Conservation (phyloP, 352 stramenopile species). For the Phytophthora constricta region DNA sequence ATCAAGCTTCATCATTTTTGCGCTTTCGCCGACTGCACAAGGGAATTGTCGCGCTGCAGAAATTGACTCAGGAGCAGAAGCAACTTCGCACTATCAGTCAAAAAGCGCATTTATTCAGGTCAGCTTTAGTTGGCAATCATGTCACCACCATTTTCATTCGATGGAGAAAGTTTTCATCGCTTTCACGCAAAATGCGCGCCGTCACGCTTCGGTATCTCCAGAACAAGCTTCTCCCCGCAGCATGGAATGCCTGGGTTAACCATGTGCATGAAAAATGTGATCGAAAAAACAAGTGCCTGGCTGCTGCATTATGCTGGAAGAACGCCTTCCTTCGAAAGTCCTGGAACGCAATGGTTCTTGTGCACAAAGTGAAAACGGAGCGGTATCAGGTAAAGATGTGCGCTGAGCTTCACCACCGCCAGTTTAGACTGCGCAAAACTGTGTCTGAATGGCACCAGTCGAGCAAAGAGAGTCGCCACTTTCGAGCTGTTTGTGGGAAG, state of each 20-base stretch:
- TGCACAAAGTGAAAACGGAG: slow-evolving; percentile 10
- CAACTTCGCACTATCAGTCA: slow-evolving; percentile 3
- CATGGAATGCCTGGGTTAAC: slow-evolving; percentile 35
- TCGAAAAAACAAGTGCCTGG: not conserved
- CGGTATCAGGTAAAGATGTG: not conserved
- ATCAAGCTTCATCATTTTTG: slow-evolving; percentile 24
- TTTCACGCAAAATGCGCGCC: slow-evolving; percentile 28
- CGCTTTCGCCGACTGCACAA: slow-evolving; percentile 27
- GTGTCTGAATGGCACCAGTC: slow-evolving; percentile 28
- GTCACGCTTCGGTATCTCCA: slow-evolving; percentile 34
- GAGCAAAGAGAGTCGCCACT: slow-evolving; percentile 15
- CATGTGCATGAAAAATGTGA: slow-evolving; percentile 8
- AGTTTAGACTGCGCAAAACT: not conserved
- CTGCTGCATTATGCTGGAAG: slow-evolving; percentile 23
- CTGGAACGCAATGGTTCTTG: slow-evolving; percentile 33
- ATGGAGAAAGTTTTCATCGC: slow-evolving; percentile 28
- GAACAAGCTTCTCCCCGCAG: slow-evolving; percentile 35
- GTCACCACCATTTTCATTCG: slow-evolving; percentile 22
- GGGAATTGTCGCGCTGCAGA: slow-evolving; percentile 29
- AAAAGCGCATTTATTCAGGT: slow-evolving; percentile 34
- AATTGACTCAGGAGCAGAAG: slow-evolving; percentile 7
- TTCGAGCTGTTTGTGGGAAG: slow-evolving; percentile 28
- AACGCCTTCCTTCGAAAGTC: slow-evolving; percentile 29
- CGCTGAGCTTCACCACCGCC: slow-evolving; percentile 22
- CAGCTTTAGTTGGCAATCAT: slow-evolving; percentile 19